Percentiles rank a stretch among this genome's conserved stretches.
Evolutionary conservation across 2,329 filamentous ascomycete genomes (phyloP).

Genomic region (Nemania bipapillata): DNA sequence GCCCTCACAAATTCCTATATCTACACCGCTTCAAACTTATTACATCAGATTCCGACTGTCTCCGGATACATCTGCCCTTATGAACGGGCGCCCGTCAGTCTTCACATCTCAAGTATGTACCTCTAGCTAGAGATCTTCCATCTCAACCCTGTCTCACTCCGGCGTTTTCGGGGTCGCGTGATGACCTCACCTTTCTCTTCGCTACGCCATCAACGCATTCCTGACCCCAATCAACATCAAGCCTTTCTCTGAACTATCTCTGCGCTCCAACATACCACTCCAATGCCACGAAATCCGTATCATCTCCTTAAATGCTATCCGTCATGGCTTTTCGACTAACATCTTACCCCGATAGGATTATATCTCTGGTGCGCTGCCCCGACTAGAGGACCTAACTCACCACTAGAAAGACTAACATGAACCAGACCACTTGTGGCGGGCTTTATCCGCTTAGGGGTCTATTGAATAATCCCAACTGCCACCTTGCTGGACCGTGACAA

Average conservation of each 20-base stretch:
- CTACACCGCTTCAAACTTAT: constrained; percentile 30
- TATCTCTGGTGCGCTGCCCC: constrained; percentile 72
- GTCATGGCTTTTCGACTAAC: constrained; percentile 56
- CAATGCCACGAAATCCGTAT: not conserved
- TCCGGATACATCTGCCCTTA: constrained; percentile 71
- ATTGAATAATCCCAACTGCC: constrained; percentile 49
- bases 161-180: constrained; percentile 10
- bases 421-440: constrained; percentile 65
- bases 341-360: constrained; percentile 67
- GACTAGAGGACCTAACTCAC: constrained; percentile 56
- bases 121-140: too few relatives aligned
- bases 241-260: not conserved
- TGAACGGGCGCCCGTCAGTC: constrained; percentile 84
- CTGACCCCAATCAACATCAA: not conserved
- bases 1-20: constrained; percentile 28
- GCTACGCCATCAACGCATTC: not conserved
- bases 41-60: constrained; percentile 41
- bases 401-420: constrained; percentile 54
- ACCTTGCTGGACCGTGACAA: constrained; percentile 32
- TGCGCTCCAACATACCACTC: not conserved
- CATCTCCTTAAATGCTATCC: constrained; percentile 1
- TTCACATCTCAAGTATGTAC: constrained; percentile 84
- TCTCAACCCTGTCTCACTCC: constrained; percentile 3
- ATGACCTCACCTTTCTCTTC: constrained; percentile 43
- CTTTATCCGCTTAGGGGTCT: constrained; percentile 60